Evolutionary conservation across 2,329 filamentous ascomycete genomes (phyloP).

Genomic region (Venturia aucupariae): DNA sequence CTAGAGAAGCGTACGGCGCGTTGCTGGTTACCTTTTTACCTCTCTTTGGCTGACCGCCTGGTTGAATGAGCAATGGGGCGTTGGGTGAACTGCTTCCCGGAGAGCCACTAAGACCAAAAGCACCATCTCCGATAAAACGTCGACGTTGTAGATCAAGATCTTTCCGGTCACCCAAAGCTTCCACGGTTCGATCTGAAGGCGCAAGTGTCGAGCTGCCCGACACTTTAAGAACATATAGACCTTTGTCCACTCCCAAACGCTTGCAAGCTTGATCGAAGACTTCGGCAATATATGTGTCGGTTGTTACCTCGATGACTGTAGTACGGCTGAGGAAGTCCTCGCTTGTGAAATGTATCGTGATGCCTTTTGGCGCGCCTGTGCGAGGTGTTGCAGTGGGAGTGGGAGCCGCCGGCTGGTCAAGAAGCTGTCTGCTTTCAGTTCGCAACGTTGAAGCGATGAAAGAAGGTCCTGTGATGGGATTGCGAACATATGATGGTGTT

Average conservation of each 20-base stretch:
- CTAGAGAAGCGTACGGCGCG: slow-evolving; percentile 48
- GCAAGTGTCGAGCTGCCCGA: slow-evolving; percentile 66
- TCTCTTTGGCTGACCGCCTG: slow-evolving; percentile 39
- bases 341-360: slow-evolving; percentile 65
- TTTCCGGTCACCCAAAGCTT: slow-evolving; percentile 64
- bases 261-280: slow-evolving; percentile 70
- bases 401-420: slow-evolving; percentile 35
- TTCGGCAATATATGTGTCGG: slow-evolving; percentile 74
- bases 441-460: slow-evolving; percentile 36
- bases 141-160: slow-evolving; percentile 69
- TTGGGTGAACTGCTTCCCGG: slow-evolving; percentile 64
- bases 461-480: slow-evolving; percentile 42
- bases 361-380: slow-evolving; percentile 60
- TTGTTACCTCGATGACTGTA: slow-evolving; percentile 66
- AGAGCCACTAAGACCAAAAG: slow-evolving; percentile 59
- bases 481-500: slow-evolving; percentile 30
- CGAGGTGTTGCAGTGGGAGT: slow-evolving; percentile 41
- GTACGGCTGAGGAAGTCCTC: slow-evolving; percentile 59
- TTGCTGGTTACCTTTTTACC: slow-evolving; percentile 47
- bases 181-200: slow-evolving; percentile 66
- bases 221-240: slow-evolving; percentile 68
- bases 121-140: slow-evolving; percentile 66
- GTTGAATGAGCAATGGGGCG: slow-evolving; percentile 47
- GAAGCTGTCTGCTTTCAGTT: slow-evolving; percentile 33
- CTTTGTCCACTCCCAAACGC: slow-evolving; percentile 70